phyloP scores from a whole-genome alignment of 331 rosid species.

The Phaseolus coccineus region DNA sequence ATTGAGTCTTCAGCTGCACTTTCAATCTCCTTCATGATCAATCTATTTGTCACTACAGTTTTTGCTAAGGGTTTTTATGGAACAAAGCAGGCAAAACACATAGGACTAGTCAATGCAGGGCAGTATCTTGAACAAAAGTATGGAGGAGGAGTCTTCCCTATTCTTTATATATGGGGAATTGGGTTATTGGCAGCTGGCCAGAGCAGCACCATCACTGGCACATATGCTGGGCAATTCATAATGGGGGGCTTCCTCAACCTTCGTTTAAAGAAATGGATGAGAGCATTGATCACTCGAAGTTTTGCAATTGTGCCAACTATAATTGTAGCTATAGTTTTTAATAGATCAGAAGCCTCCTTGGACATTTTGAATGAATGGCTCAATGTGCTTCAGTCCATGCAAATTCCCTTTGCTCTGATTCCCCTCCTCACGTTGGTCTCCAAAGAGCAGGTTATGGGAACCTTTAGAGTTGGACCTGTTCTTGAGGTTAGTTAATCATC shows the following conservation, averaged over 20 bases:
- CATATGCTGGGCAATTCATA: conserved; percentile 92
- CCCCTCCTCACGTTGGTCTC: conserved; percentile 89
- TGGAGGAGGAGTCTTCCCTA: conserved; percentile 82
- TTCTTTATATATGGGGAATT: conserved; percentile 90
- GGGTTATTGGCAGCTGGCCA: conserved; percentile 94
- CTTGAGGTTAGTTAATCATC: conserved; percentile 64
- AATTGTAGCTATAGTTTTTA: conserved; percentile 73
- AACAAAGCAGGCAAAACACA: conserved; percentile 64
- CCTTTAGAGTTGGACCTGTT: conserved; percentile 77
- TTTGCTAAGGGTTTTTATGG: conserved; percentile 86
- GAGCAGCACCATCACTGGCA: conserved; percentile 92
- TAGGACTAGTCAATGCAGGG: conserved; percentile 92
- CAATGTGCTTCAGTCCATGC: conserved; percentile 90
- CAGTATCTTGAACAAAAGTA: conserved; percentile 81
- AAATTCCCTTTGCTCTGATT: conserved; percentile 90
- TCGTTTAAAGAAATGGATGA: conserved; percentile 84
- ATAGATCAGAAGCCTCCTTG: conserved; percentile 75
- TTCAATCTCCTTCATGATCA: conserved; percentile 73
- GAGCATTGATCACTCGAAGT: conserved; percentile 88
- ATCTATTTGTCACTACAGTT: conserved; percentile 80
- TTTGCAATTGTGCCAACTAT: conserved; percentile 89
- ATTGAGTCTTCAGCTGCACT: conserved; percentile 82
- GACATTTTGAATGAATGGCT: conserved; percentile 91
- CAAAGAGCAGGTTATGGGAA: conserved; percentile 85
- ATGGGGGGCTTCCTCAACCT: conserved; percentile 98